phyloP scores from a whole-genome alignment of 768 basidiomycete species.

The Dacryopinax spathularia region DNA sequence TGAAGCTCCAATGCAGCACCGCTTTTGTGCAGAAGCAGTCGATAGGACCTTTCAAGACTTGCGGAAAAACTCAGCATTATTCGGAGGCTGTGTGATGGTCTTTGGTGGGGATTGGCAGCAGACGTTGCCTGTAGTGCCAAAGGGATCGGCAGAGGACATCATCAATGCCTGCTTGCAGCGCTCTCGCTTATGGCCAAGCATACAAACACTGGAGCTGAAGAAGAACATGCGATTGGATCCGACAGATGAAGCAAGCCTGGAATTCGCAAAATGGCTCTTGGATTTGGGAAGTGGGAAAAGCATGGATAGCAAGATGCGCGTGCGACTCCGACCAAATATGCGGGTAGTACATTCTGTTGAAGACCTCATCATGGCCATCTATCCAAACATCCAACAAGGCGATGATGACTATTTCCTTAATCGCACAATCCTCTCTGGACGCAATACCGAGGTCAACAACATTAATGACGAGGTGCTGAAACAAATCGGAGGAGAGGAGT shows the following conservation, averaged over 20 bases:
- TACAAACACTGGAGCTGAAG: conserved; percentile 24
- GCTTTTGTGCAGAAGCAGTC: conserved; percentile 28
- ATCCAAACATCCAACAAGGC: conserved; percentile 17
- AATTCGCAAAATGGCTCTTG: conserved; percentile 29
- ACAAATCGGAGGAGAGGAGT: conserved; percentile 14
- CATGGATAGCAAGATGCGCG: conserved; percentile 11
- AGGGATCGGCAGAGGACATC: conserved; percentile 28
- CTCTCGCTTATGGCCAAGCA: conserved; percentile 28
- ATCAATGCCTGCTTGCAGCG: conserved; percentile 24
- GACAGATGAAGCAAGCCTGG: conserved; percentile 15
- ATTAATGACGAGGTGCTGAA: conserved; percentile 18
- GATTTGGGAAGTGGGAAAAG: conserved; percentile 27
- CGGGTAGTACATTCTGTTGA: conserved; percentile 11
- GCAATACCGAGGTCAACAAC: background rate
- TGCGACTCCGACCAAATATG: conserved; percentile 23
- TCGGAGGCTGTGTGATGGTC: conserved; percentile 34
- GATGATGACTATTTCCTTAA: conserved; percentile 6
- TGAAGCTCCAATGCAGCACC: conserved; percentile 19
- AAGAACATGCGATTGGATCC: conserved; percentile 32
- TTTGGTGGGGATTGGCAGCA: conserved; percentile 41
- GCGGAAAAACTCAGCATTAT: conserved; percentile 19
- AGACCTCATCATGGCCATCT: conserved; percentile 20
- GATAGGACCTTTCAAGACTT: conserved; percentile 23
- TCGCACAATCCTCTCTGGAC: background rate
- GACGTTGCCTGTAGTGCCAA: conserved; percentile 31